Base-by-base conservation (phyloP, 106 monocot genomes). In the Dioscorea alata region DNA sequence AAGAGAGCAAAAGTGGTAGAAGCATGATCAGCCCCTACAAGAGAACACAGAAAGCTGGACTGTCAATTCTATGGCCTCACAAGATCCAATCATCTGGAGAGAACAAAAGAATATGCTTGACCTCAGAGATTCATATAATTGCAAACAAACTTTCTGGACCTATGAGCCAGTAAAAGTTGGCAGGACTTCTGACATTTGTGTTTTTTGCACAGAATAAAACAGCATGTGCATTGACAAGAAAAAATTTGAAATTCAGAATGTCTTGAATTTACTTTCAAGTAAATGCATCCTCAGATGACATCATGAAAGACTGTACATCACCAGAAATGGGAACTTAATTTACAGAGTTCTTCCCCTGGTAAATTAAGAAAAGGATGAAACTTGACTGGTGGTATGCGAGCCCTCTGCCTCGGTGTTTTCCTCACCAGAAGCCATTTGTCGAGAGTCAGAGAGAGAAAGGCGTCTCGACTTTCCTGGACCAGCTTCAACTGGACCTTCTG, bases 381-480 rank as follows among this genome's bases (percentile, higher is more conserved):
- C 69, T 60, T 74, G 33, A 57, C 71, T 71, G 23, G 71, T n/a
- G 21, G 59, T 22, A 71, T 68, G 71, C 32, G 65, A 49, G 64
- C 58, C 50, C 59, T 76, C 79, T 21, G 74, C 60, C 58, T 74
- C 74, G 15, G 32, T 63, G 33, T 69, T 76, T 51, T 80, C 69
- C 23, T 86, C 84, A 52, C 52, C 70, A 31, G 70, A 60, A 49
- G 77, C 23, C 53, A 75, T 59, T 70, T 76, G 74, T 65, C 71
- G 78, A 18, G 74, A 62, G 21, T 77, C 73, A 32, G 78, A 69
- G 6, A 48, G 32, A 18, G 82, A 32, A 20, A 74, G 66, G 17
- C 72, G 48, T 63, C 57, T 67, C 1, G 65, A 70, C 54, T 65
- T 84, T 35, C 59, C 75, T 35, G 60, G 23, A 35, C 23, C 68